phyloP scores from a whole-genome alignment of 768 basidiomycete species.

The Kwoniella dejecticola region DNA sequence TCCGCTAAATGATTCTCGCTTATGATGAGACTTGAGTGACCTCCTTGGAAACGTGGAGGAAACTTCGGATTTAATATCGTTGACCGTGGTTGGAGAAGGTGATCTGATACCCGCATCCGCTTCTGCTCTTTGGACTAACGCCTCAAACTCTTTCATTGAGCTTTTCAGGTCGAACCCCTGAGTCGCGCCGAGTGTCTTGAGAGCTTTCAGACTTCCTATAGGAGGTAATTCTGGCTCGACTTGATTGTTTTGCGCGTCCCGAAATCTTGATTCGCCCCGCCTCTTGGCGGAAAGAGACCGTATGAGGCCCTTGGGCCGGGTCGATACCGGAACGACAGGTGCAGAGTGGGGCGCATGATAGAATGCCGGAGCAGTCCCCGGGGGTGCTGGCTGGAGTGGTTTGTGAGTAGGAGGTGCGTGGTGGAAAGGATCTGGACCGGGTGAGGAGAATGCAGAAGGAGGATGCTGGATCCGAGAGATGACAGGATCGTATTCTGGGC shows the following conservation, averaged over 20 bases:
- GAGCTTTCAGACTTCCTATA: not conserved
- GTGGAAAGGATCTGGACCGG: slow-evolving; percentile 12
- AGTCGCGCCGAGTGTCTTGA: not conserved
- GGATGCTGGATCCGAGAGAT: not conserved
- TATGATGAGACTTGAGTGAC: not conserved
- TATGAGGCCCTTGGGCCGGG: slow-evolving; percentile 5
- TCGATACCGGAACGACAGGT: slow-evolving; percentile 9
- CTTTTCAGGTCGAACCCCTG: not conserved
- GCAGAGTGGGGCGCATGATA: slow-evolving; percentile 17
- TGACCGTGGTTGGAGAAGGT: not conserved
- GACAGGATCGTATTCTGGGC: slow-evolving; percentile 5
- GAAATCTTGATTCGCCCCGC: not conserved
- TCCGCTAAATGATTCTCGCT: not conserved
- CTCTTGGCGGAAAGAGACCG: slow-evolving; percentile 10
- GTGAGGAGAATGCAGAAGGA: not conserved
- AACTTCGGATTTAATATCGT: not conserved
- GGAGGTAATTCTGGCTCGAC: not conserved
- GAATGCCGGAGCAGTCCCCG: not conserved
- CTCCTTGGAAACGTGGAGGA: slow-evolving; percentile 1
- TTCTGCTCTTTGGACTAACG: slow-evolving; percentile 6
- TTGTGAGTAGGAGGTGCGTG: slow-evolving; percentile 4
- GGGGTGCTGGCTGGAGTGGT: not conserved
- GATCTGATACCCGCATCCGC: slow-evolving; percentile 10
- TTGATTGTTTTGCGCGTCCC: no score
- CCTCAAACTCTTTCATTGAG: slow-evolving; percentile 14